Percentiles rank a stretch among this genome's conserved stretches.
Evolutionary conservation across 768 basidiomycete genomes (phyloP).

Genomic region (Mycena epipterygia): DNA sequence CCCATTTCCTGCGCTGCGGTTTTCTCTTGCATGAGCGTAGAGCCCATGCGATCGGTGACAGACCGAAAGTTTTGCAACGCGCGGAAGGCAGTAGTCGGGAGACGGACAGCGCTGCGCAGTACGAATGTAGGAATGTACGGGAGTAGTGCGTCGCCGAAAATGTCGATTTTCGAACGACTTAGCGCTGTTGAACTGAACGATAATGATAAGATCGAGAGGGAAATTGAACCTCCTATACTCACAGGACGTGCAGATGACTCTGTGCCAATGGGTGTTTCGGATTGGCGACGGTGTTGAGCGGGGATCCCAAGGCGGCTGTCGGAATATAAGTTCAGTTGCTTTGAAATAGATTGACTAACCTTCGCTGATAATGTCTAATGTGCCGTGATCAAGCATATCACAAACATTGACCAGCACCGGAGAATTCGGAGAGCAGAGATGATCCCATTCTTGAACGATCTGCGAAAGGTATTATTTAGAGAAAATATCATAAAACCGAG

Average conservation of each 20-base stretch:
- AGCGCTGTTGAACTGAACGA: constrained; percentile 5
- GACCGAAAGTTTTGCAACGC: constrained; percentile 19
- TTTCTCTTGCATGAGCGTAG: constrained; percentile 20
- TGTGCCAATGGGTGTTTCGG: constrained; percentile 30
- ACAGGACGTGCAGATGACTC: constrained; percentile 32
- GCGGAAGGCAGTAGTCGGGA: constrained; percentile 22
- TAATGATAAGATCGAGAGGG: not conserved
- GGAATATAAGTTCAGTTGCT: not conserved
- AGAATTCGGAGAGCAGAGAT: not conserved
- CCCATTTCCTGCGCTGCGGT: not conserved
- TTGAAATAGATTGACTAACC: not conserved
- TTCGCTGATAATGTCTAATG: constrained; percentile 33
- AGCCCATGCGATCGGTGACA: constrained; percentile 25
- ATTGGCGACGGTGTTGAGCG: constrained; percentile 28
- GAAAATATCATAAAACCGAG: not conserved
- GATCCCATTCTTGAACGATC: constrained; percentile 28
- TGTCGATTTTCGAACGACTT: constrained; percentile 11
- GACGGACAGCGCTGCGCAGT: not conserved
- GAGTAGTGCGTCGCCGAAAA: constrained; percentile 16
- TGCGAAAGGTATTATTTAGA: not conserved
- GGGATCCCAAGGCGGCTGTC: constrained; percentile 26
- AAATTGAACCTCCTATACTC: not conserved
- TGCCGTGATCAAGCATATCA: constrained; percentile 29
- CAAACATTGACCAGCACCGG: constrained; percentile 25
- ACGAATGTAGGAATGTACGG: constrained; percentile 26